Percentiles rank a stretch among this genome's conserved stretches.
phyloP scores from a whole-genome alignment of 352 stramenopile genomes.

The Stramenopiles sp. region DNA sequence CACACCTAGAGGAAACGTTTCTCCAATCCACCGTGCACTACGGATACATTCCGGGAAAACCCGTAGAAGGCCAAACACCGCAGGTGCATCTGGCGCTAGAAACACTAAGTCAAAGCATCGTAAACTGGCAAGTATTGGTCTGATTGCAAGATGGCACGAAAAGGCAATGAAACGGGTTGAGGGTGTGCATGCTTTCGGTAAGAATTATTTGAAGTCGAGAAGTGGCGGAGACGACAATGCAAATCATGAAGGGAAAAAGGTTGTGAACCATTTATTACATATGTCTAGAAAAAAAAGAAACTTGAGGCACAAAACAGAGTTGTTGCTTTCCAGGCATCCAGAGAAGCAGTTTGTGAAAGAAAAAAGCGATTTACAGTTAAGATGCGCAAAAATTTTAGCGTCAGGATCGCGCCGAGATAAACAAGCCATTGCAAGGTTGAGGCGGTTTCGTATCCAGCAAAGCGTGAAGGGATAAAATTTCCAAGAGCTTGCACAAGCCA shows the following conservation, averaged over 20 bases:
- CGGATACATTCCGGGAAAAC: neutral
- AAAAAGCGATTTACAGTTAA: neutral
- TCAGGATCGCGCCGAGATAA: neutral
- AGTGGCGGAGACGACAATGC: neutral
- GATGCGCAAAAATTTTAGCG: neutral
- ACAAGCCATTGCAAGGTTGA: neutral
- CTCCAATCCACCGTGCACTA: neutral
- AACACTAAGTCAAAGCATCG: too few relatives aligned
- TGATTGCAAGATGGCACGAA: neutral
- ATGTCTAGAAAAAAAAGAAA: neutral
- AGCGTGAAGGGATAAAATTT: neutral
- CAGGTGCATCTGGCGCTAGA: too few relatives aligned
- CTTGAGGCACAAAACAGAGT: neutral
- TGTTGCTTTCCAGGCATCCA: neutral
- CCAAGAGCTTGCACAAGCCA: too few relatives aligned
- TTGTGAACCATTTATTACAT: neutral
- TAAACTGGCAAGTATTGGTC: neutral
- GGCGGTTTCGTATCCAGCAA: neutral
- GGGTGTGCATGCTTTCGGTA: neutral
- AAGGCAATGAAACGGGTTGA: neutral
- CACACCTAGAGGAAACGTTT: neutral
- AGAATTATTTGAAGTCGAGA: neutral
- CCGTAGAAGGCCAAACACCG: neutral
- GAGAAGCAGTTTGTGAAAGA: neutral
- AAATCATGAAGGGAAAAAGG: neutral